These are phyloP conservation scores for Aechmea fasciata DNA, from an alignment of 176 grass and related monocot species.

Conservation along the genomic window DNA sequence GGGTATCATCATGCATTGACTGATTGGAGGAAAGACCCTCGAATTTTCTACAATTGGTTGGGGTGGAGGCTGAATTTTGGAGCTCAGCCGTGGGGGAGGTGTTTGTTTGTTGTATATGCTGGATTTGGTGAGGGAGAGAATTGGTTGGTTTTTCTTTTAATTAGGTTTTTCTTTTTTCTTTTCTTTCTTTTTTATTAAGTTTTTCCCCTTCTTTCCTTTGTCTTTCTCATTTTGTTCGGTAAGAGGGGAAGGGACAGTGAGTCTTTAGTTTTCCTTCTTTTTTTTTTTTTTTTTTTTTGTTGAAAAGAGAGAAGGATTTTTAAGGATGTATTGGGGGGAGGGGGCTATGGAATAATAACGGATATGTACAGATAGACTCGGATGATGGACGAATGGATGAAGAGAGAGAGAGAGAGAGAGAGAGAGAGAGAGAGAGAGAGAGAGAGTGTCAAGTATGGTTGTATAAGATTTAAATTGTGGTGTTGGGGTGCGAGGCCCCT, in stretches of 20 bases:
- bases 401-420: too few relatives aligned
- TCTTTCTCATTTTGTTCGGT: background rate
- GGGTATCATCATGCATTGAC: background rate
- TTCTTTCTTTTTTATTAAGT: background rate
- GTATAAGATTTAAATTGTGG: slow-evolving; percentile 2
- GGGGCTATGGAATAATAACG: slow-evolving; percentile 6
- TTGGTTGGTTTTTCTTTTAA: background rate
- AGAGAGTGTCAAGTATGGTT: background rate
- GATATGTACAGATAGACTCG: background rate
- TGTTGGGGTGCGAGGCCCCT: background rate
- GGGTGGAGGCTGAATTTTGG: slow-evolving; percentile 11
- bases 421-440: too few relatives aligned
- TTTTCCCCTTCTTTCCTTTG: background rate
- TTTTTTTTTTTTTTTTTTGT: background rate
- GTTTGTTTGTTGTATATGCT: background rate
- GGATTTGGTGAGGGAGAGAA: slow-evolving; percentile 12
- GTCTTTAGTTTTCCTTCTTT: background rate
- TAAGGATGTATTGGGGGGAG: background rate
- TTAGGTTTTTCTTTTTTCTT: background rate
- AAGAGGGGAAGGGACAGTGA: background rate
- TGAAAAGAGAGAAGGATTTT: background rate
- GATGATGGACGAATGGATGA: background rate
- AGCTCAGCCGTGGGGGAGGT: slow-evolving; percentile 3
- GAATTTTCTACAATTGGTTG: slow-evolving; percentile 1
- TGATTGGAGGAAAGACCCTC: background rate